Base-by-base conservation (phyloP, 345 rosid species). In the Hibiscus tridactylites region DNA sequence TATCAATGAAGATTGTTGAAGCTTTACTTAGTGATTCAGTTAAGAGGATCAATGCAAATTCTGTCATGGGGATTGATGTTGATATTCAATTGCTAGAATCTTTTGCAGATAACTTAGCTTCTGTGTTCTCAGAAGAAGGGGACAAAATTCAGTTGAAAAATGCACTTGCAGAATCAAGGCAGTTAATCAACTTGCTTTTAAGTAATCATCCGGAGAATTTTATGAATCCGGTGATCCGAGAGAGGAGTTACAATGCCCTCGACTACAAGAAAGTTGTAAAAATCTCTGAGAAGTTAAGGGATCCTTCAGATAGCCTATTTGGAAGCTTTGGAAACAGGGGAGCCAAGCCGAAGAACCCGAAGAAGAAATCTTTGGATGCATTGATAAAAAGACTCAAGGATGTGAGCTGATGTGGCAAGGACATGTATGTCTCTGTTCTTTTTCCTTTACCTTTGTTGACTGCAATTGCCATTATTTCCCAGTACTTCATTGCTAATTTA, bases 171-270 rank as follows among this genome's bases (percentile, higher is more conserved):
- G 97, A 88, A 80, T 87, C 88, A 28, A 87, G 92, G 82, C 99
- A 95, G 79, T 76, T 89, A 92, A 74, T 86, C 59, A 95, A 81
- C 80, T 76, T 95, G 88, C 88, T 95, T 65, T 59, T 92, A 82
- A 95, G 98, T 82, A 90, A 83, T 73, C 91, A 92, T 64, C 97
- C 97, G 2, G 98, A 92, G 86, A 90, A 87, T 73, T 95, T 92
- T 61, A 73, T 92, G 65, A 95, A 95, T 81, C 74, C 92, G 2
- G 98, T 95, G 60, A 90, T 95, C 50, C 86, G 97, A 78, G 94
- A 89, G 83, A 85, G 93, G 85, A 95, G 88, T 80, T 95, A 89
- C 86, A 87, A 86, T 71, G 44, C 84, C 19, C 80, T 95, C 81
- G 99, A 95, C 83, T 24, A 89, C 73, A 84, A 88, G 85, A 92